Evolutionary conservation across 352 stramenopile species (phyloP).

Genomic region (Phytophthora ramorum): DNA sequence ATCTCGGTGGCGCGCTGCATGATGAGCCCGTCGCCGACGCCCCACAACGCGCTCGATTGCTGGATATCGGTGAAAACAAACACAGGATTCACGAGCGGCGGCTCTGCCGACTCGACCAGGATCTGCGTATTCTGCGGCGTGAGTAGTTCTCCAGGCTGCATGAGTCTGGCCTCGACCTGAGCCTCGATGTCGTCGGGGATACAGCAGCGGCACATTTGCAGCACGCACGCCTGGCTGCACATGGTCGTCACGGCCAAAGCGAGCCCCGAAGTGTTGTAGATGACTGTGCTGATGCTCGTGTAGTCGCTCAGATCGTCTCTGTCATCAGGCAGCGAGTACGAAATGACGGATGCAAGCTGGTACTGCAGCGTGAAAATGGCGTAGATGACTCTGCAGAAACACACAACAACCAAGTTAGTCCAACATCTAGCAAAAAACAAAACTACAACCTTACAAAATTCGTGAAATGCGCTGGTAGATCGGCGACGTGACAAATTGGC

Average conservation of each 20-base stretch:
- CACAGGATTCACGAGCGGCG: slow-evolving; percentile 49
- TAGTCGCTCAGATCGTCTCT: slow-evolving; percentile 31
- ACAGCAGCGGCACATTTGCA: slow-evolving; percentile 40
- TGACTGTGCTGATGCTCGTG: slow-evolving; percentile 41
- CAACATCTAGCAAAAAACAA: not conserved
- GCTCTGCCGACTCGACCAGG: slow-evolving; percentile 38
- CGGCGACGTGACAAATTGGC: slow-evolving; percentile 57
- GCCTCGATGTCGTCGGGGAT: slow-evolving; percentile 48
- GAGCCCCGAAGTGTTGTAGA: slow-evolving; percentile 47
- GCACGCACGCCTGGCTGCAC: slow-evolving; percentile 48
- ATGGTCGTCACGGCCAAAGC: slow-evolving; percentile 48
- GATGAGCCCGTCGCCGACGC: slow-evolving; percentile 39
- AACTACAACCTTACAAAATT: slow-evolving; percentile 45
- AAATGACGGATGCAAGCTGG: slow-evolving; percentile 50
- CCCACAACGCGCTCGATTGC: slow-evolving; percentile 61
- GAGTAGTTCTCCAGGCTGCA: slow-evolving; percentile 37
- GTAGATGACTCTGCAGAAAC: slow-evolving; percentile 45
- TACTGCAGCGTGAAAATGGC: slow-evolving; percentile 61
- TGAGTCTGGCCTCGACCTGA: slow-evolving; percentile 39
- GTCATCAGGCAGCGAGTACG: slow-evolving; percentile 36
- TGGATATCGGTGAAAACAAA: slow-evolving; percentile 77
- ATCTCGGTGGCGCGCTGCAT: slow-evolving; percentile 58
- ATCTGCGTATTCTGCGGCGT: slow-evolving; percentile 35
- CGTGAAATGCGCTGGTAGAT: slow-evolving; percentile 63
- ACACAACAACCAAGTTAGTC: slow-evolving; percentile 2